phyloP scores from a whole-genome alignment of 2,329 filamentous ascomycete species.

The Macrophomina phaseolina region DNA sequence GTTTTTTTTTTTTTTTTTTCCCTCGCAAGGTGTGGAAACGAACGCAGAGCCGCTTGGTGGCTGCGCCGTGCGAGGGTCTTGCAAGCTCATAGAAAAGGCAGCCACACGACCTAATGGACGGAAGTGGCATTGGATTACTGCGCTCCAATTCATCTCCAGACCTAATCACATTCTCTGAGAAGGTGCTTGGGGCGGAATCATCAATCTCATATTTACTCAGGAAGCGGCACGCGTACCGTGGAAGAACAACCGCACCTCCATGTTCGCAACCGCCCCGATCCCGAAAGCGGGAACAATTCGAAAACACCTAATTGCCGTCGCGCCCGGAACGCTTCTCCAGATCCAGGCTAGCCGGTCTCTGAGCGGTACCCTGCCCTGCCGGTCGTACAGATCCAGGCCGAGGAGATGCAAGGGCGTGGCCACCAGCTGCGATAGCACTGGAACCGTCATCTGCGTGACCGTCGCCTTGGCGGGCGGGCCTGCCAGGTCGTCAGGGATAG shows the following conservation, averaged over 20 bases:
- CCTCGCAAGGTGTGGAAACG: no score
- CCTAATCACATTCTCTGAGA: no score
- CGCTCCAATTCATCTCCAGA: no score
- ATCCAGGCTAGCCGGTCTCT: conserved; percentile 29
- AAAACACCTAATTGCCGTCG: conserved; percentile 37
- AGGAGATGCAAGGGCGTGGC: conserved; percentile 38
- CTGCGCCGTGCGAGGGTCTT: no score
- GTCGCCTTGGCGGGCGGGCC: conserved; percentile 33
- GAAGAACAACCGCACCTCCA: conserved; percentile 33
- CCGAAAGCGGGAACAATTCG: conserved; percentile 40
- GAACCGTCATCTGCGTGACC: conserved; percentile 37
- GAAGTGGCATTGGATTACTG: no score
- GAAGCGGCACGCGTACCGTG: conserved; percentile 23
- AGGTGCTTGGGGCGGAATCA: not conserved
- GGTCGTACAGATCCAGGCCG: conserved; percentile 36
- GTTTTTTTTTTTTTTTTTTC: no score
- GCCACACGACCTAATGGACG: no score
- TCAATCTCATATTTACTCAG: not conserved
- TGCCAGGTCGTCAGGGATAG: conserved; percentile 32
- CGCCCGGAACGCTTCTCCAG: conserved; percentile 31
- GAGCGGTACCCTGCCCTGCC: conserved; percentile 14
- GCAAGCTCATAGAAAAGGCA: no score
- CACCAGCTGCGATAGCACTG: conserved; percentile 37
- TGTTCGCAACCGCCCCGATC: conserved; percentile 37
- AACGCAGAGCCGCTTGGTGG: no score